These are phyloP conservation scores for Xerocomus cyaneibrunnescens DNA, from an alignment of 1,284 basidiomycete genomes.

Conservation along the genomic window DNA sequence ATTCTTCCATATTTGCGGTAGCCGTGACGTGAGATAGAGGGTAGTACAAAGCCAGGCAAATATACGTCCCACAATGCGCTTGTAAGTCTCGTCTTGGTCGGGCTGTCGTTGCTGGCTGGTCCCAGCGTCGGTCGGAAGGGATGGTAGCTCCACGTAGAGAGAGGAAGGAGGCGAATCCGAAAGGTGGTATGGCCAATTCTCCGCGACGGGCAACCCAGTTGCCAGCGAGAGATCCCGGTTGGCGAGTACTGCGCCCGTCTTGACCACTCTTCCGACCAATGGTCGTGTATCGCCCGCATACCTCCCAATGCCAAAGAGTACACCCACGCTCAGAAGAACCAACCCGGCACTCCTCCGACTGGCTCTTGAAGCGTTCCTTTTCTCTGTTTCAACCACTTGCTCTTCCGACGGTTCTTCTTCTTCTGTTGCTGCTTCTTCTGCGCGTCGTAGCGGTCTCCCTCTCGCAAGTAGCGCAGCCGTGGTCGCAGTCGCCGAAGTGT, in stretches of 20 bases:
- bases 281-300: constrained; percentile 38
- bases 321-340: constrained; percentile 71
- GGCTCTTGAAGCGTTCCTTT: constrained; percentile 52
- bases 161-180: neutral
- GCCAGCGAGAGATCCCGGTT: constrained; percentile 1
- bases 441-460: constrained; percentile 48
- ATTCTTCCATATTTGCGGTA: constrained; percentile 98
- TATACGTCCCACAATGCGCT: constrained; percentile 78
- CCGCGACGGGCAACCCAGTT: constrained; percentile 9
- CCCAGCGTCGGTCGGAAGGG: constrained; percentile 7
- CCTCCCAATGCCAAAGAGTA: constrained; percentile 64
- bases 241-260: constrained; percentile 36
- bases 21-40: constrained; percentile 84
- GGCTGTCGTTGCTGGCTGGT: constrained; percentile 29
- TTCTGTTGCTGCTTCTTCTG: constrained; percentile 27
- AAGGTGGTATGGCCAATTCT: neutral
- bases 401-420: constrained; percentile 13
- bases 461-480: constrained; percentile 34
- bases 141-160: constrained; percentile 26
- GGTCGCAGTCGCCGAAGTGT: constrained; percentile 25
- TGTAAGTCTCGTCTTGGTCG: constrained; percentile 38
- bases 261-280: constrained; percentile 25
- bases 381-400: constrained; percentile 28
- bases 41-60: constrained; percentile 93
- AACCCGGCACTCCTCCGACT: constrained; percentile 65